Evolutionary conservation across 2,329 filamentous ascomycete species (phyloP).

Genomic region (Alternaria dauci): DNA sequence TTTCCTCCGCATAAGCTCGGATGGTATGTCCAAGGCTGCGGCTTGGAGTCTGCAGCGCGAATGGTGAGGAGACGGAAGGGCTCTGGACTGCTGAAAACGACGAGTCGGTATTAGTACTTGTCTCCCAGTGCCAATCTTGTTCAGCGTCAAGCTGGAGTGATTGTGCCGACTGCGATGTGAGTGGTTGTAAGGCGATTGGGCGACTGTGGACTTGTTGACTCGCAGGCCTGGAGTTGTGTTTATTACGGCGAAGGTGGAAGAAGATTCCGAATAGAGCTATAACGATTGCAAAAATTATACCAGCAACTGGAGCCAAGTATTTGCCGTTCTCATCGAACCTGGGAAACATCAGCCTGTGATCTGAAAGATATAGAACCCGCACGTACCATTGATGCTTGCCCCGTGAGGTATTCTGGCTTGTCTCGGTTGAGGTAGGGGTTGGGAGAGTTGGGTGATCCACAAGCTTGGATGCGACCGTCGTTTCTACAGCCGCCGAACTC

Average conservation of each 20-base stretch:
- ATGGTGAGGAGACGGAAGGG: not conserved
- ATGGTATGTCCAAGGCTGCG: not conserved
- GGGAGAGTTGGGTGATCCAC: not conserved
- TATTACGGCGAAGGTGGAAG: not conserved
- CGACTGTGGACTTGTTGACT: not conserved
- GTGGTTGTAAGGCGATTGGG: conserved; percentile 1
- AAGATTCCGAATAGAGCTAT: conserved; percentile 32
- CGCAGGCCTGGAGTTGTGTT: not conserved
- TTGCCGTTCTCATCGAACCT: conserved; percentile 76
- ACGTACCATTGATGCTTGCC: conserved; percentile 24
- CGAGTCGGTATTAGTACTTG: not conserved
- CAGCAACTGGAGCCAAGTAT: conserved; percentile 83
- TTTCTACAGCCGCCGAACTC: not conserved
- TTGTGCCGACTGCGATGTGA: not conserved
- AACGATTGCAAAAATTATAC: conserved; percentile 74
- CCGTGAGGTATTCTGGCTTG: conserved; percentile 17
- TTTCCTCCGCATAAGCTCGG: not conserved
- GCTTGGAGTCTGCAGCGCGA: not conserved
- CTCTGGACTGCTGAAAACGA: not conserved
- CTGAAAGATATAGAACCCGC: not conserved
- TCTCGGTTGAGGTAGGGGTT: not conserved
- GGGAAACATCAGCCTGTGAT: conserved; percentile 5
- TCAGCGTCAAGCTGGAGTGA: not conserved
- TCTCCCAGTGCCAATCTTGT: not conserved
- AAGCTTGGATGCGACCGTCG: not conserved